Evolutionary conservation across 306 rosid genomes (phyloP), one percentile per base, ranked within the genome.

Genomic region (Betula pendula): DNA sequence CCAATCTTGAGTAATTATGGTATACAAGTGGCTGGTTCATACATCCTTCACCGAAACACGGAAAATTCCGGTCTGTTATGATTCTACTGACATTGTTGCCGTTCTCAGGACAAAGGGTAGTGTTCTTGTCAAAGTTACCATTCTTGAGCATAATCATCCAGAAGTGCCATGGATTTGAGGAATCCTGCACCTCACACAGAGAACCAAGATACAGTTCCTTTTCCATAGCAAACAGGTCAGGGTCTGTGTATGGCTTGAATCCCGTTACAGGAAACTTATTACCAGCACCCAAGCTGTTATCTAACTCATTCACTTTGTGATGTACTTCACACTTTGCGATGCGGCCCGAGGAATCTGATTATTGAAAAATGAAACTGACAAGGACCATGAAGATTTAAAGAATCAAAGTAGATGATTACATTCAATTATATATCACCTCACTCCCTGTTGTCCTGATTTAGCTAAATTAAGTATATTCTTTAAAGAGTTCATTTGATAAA

Each of bases 111-210:
- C 90, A 88, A 31, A 82, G 81, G 1, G 90, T 79, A 42, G 92
- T 67, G 33, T 77, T 83, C 81, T 79, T 82, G 82, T 88, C 92
- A 45, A 86, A 83, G 75, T 88, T 88, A 20, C 88, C 90, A 43
- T 81, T 88, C 73, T 88, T 88, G 14, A 88, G 82, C 92, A 88
- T 86, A 71, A 88, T 69, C 92, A 84, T 86, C 92, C 92, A 88
- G 78, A 88, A 88, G 3, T 80, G 76, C 92, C 92, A 88, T 1
- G 88, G 85, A 47, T 75, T 75, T 19, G 50, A 42, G 35, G 86
- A 79, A 68, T 75, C 80, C 3, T 49, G 67, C 24, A 79, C 81
- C 81, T 86, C 78, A 11, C 92, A 88, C 5, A 79, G 35, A 44
- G 84, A 80, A 66, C 82, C 87, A 44, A 88, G 90, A 58, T 84